Base-by-base conservation (phyloP, 2,329 filamentous ascomycete species). In the Trichoderma sp. region DNA sequence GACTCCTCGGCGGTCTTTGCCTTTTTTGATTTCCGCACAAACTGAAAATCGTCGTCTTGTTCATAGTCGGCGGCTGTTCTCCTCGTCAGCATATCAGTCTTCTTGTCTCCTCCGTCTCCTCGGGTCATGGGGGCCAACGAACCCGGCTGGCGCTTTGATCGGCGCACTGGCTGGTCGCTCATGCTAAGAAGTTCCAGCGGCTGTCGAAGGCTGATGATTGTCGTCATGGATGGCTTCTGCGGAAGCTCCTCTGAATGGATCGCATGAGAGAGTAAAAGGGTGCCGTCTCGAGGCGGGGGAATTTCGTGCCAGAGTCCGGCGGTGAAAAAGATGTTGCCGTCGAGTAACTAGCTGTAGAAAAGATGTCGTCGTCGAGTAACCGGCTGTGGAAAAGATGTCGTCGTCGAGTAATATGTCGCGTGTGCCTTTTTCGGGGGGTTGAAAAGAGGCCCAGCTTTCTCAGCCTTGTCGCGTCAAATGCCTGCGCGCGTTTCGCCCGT, bases 41-140 rank as follows among this genome's bases (percentile, higher is more conserved):
- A 95, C 71, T 89, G 85, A 76, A 95, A 95, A 74, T 93, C 93
- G 76, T 92, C 92, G 83, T 93, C 90, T 77, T 92, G 88, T 80
- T 95, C 92, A 76, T 93, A 91, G 66, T 82, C 80, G 58, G 77
- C 78, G 74, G 82, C 83, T 83, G 73, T 39, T 36, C n/a, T 15
- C 28, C 26, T 15, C 26, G 71, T 77, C 73, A 77, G 75, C 65
- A 73, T 69, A 26, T 26, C 50, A 67, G 23, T 62, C 55, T n/a
- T n/a, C 28, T 15, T 3, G 6, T 34, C n/a, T n/a, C 28, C 28
- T 20, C 15, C 20, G 20, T 62, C 1, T 34, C 17, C 58, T 6
- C 13, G 47, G 66, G 55, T 20, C 28, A 55, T 58, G 26, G 26
- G 68, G 62, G 68, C 55, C 53, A 73, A 85, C 88, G 76, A 85